phyloP scores from a whole-genome alignment of 2,329 filamentous ascomycete species.

The Sporothrix globosa region DNA sequence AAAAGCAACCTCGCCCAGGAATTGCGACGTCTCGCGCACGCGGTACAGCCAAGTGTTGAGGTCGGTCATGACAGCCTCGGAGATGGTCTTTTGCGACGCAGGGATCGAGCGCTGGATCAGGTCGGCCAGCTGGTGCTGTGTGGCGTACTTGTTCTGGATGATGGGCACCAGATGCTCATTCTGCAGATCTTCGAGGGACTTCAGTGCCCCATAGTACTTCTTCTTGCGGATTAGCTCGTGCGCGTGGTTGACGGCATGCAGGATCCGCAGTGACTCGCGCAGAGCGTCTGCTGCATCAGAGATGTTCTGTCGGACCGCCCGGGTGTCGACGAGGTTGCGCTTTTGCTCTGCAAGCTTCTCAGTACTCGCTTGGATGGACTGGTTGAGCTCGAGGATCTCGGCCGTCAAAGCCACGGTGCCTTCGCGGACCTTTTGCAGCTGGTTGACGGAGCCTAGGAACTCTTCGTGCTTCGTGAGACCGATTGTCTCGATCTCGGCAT shows the following conservation, averaged over 20 bases:
- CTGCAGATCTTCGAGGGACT: conserved; percentile 91
- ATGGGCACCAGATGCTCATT: conserved; percentile 83
- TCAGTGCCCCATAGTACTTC: conserved; percentile 92
- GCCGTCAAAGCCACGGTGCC: conserved; percentile 85
- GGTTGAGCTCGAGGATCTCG: conserved; percentile 89
- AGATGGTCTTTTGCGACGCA: conserved; percentile 87
- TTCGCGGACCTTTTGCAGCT: conserved; percentile 88
- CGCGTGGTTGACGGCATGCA: conserved; percentile 90
- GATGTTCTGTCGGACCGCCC: conserved; percentile 91
- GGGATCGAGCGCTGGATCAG: conserved; percentile 96
- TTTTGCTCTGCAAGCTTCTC: conserved; percentile 95
- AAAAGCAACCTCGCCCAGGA: conserved; percentile 92
- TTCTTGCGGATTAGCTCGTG: conserved; percentile 90
- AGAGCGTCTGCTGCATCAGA: conserved; percentile 87
- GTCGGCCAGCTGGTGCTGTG: conserved; percentile 91
- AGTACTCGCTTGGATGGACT: conserved; percentile 92
- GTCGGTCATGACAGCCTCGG: conserved; percentile 95
- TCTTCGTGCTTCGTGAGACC: conserved; percentile 96
- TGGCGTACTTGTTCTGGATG: conserved; percentile 80
- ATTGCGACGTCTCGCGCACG: conserved; percentile 94
- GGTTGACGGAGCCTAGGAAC: conserved; percentile 90
- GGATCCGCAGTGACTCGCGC: conserved; percentile 86
- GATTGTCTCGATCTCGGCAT: conserved; percentile 89
- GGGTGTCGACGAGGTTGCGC: conserved; percentile 88
- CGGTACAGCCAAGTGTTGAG: conserved; percentile 95